These are phyloP conservation scores for Penicillium angulare DNA, from an alignment of 495 filamentous ascomycete genomes.

Conservation along the genomic window DNA sequence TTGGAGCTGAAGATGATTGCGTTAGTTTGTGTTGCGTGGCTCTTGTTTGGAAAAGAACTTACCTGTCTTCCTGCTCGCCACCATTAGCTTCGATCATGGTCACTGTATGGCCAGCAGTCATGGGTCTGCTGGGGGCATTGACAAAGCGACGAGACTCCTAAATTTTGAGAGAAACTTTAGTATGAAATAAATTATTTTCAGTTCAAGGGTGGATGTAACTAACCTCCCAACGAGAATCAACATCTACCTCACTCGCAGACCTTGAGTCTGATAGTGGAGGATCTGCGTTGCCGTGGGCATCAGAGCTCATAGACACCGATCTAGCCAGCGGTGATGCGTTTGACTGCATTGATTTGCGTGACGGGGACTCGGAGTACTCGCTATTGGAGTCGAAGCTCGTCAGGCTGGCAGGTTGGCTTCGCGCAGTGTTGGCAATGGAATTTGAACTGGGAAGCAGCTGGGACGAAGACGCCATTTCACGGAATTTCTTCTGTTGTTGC, in stretches of 20 bases:
- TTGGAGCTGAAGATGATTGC: conserved; percentile 12
- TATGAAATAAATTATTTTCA: not conserved
- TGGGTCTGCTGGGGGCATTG: conserved; percentile 31
- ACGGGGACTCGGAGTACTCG: conserved; percentile 38
- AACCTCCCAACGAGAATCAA: conserved; percentile 46
- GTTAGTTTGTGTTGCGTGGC: conserved; percentile 2
- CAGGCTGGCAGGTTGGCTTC: conserved; percentile 28
- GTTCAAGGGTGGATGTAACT: conserved; percentile 3
- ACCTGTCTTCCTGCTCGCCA: conserved; percentile 41
- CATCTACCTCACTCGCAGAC: conserved; percentile 40
- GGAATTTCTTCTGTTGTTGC: conserved; percentile 71
- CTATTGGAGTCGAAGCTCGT: conserved; percentile 41
- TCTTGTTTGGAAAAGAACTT: conserved; percentile 4
- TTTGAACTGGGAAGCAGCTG: conserved; percentile 51
- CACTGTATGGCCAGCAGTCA: conserved; percentile 35
- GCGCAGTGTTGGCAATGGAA: conserved; percentile 20
- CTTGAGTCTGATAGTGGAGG: conserved; percentile 29
- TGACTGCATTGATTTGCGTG: conserved; percentile 37
- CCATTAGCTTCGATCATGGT: conserved; percentile 28
- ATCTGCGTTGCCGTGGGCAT: conserved; percentile 28
- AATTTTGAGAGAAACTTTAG: conserved; percentile 21
- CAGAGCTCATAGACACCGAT: conserved; percentile 40
- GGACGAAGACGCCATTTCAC: conserved; percentile 67
- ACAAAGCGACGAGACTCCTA: conserved; percentile 42
- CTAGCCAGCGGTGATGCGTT: conserved; percentile 38